Evolutionary conservation across 2,329 filamentous ascomycete species (phyloP).

Genomic region (Fusarium falciforme): DNA sequence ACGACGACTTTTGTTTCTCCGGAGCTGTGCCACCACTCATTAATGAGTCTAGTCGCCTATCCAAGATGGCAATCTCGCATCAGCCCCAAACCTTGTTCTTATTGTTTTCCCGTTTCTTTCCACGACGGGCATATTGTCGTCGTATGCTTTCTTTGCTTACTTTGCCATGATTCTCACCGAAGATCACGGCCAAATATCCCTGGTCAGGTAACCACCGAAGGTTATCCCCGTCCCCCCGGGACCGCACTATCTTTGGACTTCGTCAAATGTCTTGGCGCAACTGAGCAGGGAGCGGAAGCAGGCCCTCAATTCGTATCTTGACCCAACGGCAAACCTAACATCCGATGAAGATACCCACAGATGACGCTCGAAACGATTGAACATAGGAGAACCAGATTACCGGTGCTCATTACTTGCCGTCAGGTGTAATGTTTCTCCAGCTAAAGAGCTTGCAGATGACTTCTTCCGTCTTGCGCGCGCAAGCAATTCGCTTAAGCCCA

Average conservation of each 20-base stretch:
- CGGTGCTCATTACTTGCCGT: slow-evolving; percentile 8
- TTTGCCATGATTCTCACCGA: slow-evolving; percentile 1
- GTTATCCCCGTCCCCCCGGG: slow-evolving; percentile 2
- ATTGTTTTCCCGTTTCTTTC: slow-evolving; percentile 5
- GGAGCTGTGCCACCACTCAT: slow-evolving; percentile 19
- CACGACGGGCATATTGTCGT: slow-evolving; percentile 4
- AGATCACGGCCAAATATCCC: background rate
- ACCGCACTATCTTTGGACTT: slow-evolving; percentile 17
- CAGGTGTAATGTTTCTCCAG: slow-evolving; percentile 3
- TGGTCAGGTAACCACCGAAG: slow-evolving; percentile 5
- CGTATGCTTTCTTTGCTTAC: slow-evolving; percentile 2
- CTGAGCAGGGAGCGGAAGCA: slow-evolving; percentile 23
- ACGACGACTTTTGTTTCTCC: background rate
- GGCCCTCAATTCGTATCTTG: slow-evolving; percentile 10
- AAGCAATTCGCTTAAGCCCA: background rate
- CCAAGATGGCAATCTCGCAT: slow-evolving; percentile 28
- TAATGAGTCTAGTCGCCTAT: slow-evolving; percentile 24
- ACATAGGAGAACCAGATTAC: background rate
- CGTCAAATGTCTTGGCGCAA: slow-evolving; percentile 28
- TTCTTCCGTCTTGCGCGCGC: background rate
- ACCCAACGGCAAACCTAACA: background rate
- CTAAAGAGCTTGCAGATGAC: slow-evolving; percentile 9
- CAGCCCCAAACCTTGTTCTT: slow-evolving; percentile 5
- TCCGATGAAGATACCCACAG: background rate
- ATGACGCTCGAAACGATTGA: background rate